Evolutionary conservation across 768 basidiomycete species (phyloP).

Genomic region (Candolleomyces aberdarensis): DNA sequence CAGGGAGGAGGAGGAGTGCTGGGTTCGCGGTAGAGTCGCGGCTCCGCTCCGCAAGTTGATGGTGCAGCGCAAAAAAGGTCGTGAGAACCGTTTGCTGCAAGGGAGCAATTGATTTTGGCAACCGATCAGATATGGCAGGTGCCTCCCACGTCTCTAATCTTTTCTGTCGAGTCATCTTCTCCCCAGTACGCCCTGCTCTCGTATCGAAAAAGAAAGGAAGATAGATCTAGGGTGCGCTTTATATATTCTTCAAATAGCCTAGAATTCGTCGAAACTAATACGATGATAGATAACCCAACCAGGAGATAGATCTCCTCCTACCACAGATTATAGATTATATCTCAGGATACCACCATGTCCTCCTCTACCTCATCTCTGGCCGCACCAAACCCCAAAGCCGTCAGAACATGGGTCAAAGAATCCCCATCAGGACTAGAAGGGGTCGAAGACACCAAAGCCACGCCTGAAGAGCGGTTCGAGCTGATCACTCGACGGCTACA

Average conservation of each 20-base stretch:
- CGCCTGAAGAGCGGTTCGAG: constrained; percentile 58
- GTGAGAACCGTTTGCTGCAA: too few species aligned
- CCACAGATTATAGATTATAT: background rate
- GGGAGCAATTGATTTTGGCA: too few species aligned
- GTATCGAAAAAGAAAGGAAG: too few species aligned
- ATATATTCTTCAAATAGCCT: background rate
- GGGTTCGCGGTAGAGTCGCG: too few species aligned
- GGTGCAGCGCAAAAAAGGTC: too few species aligned
- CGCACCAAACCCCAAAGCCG: background rate
- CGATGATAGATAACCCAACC: background rate
- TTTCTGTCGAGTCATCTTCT: too few species aligned
- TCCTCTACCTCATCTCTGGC: background rate
- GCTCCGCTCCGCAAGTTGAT: too few species aligned
- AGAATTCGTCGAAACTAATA: background rate
- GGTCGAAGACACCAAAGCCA: background rate
- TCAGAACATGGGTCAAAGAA: background rate
- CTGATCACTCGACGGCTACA: constrained; percentile 83
- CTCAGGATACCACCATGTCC: background rate
- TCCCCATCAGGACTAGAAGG: background rate
- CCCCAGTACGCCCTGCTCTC: too few species aligned
- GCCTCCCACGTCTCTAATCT: too few species aligned
- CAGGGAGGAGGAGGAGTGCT: too few species aligned
- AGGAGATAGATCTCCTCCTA: background rate
- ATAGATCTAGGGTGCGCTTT: background rate
- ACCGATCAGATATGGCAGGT: too few species aligned